Evolutionary conservation across 108 stramenopile genomes (phyloP), one percentile per base, ranked within the genome.

Genomic region (Epithemia pelagica): DNA sequence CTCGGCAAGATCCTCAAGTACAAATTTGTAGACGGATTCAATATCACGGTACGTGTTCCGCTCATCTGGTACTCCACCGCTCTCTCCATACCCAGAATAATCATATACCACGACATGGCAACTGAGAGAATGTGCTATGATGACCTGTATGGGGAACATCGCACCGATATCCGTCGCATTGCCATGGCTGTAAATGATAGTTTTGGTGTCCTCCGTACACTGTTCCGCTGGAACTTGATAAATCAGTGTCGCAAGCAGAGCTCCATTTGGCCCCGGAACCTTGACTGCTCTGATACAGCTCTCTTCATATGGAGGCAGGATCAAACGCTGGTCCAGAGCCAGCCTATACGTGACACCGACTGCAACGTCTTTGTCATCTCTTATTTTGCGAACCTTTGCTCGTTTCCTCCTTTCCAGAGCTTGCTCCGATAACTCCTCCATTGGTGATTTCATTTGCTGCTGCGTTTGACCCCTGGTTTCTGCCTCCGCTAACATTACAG

Each of bases 141-240:
- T 66, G 15, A 72, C 62, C 64, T 87, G 86, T 28, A 90, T 54
- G 2, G 76, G 76, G 54, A 78, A 78, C 88, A 93, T 92, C 51
- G 90, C 90, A 20, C 95, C 95, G 52, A 90, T 65, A 68, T 95
- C 95, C 1, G 89, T 82, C 31, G 95, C 95, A 82, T 95, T 95
- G 10, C 95, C 95, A 68, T 95, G 95, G 59, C 84, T 86, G 68
- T 86, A 93, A 25, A 95, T 80, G 23, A 93, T 84, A 0, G 88
- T 90, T 61, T 83, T 89, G 19, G 84, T 88, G 5, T 64, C 69
- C 15, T 5, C 10, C 5, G 37, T 46, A 15, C 37, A 46, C 15
- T 46, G 37, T 10, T 46, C 37, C 18, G 58, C 23, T 65, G 59
- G 60, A 10, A 89, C 64, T 55, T 74, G 62, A 58, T 90, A 92